phyloP scores from a whole-genome alignment of 2,329 filamentous ascomycete genomes.

The Monosporascus sp. region DNA sequence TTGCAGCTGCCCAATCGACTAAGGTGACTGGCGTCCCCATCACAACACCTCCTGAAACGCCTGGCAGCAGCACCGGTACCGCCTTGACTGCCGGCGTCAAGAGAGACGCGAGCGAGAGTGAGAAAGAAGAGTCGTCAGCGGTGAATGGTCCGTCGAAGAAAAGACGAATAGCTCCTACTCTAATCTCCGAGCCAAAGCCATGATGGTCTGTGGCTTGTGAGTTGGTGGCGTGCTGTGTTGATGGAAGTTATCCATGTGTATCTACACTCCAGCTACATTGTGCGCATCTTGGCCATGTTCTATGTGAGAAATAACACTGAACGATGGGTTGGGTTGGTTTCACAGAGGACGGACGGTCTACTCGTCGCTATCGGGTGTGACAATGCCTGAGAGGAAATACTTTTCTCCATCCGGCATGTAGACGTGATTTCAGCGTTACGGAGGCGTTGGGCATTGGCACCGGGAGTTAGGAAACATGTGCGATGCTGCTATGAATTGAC shows the following conservation, averaged over 20 bases:
- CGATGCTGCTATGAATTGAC: too few relatives aligned
- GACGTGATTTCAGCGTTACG: too few relatives aligned
- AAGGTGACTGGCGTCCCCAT: conserved; percentile 63
- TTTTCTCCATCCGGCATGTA: too few relatives aligned
- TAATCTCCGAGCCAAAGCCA: conserved; percentile 33
- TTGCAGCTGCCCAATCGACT: conserved; percentile 67
- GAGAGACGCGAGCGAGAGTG: conserved; percentile 51
- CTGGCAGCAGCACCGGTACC: conserved; percentile 53
- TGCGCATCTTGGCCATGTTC: too few relatives aligned
- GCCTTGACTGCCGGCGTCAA: conserved; percentile 38
- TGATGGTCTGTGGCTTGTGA: background rate
- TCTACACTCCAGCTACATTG: background rate
- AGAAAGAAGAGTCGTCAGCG: conserved; percentile 42
- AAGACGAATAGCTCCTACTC: conserved; percentile 64
- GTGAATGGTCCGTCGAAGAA: conserved; percentile 52
- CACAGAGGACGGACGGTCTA: too few relatives aligned
- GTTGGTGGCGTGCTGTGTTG: background rate
- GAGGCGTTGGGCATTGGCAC: too few relatives aligned
- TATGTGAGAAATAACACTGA: too few relatives aligned
- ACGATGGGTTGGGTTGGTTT: too few relatives aligned
- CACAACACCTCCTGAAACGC: conserved; percentile 87
- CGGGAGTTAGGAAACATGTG: too few relatives aligned
- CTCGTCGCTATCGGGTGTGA: too few relatives aligned
- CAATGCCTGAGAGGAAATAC: too few relatives aligned
- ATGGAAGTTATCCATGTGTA: background rate